phyloP scores from a whole-genome alignment of 2,329 filamentous ascomycete genomes.

The Pseudogymnoascus sp. region DNA sequence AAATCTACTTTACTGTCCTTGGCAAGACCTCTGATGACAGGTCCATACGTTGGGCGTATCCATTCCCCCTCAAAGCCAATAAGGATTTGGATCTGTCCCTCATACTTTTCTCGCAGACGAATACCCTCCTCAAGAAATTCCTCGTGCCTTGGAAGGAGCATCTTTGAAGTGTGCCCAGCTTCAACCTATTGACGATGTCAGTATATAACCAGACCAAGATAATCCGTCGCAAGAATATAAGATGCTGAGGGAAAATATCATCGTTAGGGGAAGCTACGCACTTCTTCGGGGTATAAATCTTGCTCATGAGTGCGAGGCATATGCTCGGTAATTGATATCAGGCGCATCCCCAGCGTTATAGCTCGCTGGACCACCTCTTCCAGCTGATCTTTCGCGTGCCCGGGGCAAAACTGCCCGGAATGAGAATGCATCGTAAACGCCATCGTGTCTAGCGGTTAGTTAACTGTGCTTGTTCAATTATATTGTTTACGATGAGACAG shows the following conservation, averaged over 20 bases:
- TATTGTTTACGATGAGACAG: not conserved
- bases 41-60: slow-evolving; percentile 62
- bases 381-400: slow-evolving; percentile 78
- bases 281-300: slow-evolving; percentile 92
- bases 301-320: slow-evolving; percentile 71
- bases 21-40: slow-evolving; percentile 54
- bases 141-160: slow-evolving; percentile 52
- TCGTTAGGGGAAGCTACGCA: slow-evolving; percentile 29
- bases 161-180: slow-evolving; percentile 39
- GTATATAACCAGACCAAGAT: not conserved
- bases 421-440: slow-evolving; percentile 97
- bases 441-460: slow-evolving; percentile 46
- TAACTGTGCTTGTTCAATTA: not conserved
- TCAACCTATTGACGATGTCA: slow-evolving; percentile 38
- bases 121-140: slow-evolving; percentile 71
- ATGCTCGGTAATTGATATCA: slow-evolving; percentile 87
- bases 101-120: slow-evolving; percentile 66
- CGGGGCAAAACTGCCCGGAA: slow-evolving; percentile 92
- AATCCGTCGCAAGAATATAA: slow-evolving; percentile 1
- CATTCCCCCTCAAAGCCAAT: slow-evolving; percentile 93
- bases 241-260: slow-evolving; percentile 10
- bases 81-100: slow-evolving; percentile 65
- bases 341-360: slow-evolving; percentile 70
- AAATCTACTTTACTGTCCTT: slow-evolving; percentile 67
- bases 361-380: slow-evolving; percentile 79